A percentile compares a stretch with the other conserved stretches of the same genome.
These are phyloP conservation scores for Begonia peltatifolia DNA, from an alignment of 306 rosid species.

Conservation along the genomic window DNA sequence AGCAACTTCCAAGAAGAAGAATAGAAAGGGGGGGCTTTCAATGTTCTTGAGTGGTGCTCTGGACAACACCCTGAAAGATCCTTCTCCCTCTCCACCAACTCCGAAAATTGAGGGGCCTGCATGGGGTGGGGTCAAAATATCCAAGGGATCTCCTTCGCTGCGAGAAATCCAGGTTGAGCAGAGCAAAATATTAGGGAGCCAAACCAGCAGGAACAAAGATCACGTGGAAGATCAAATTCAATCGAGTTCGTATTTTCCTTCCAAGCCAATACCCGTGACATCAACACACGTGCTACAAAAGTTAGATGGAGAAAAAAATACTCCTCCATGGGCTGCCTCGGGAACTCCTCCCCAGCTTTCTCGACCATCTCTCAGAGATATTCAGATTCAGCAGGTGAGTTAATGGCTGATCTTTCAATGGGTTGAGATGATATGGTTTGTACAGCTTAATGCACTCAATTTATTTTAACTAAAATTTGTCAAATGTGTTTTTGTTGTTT, in stretches of 20 bases:
- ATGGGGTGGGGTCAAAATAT: conserved; percentile 80
- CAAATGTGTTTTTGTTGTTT: too few species aligned
- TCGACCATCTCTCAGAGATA: conserved; percentile 73
- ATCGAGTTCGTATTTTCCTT: conserved; percentile 57
- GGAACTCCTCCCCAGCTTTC: conserved; percentile 70
- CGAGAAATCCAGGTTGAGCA: conserved; percentile 86
- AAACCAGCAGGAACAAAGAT: conserved; percentile 17
- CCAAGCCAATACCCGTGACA: conserved; percentile 76
- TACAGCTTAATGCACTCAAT: too few species aligned
- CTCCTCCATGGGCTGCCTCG: conserved; percentile 87
- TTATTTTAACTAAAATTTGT: too few species aligned
- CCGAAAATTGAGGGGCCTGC: conserved; percentile 76
- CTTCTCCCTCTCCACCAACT: conserved; percentile 33
- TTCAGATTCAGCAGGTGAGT: conserved; percentile 83
- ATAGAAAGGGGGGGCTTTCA: conserved; percentile 84
- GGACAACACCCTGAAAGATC: conserved; percentile 42
- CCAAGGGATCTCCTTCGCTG: conserved; percentile 53
- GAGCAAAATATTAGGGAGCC: conserved; percentile 31
- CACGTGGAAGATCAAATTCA: conserved; percentile 39
- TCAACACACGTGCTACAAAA: conserved; percentile 25
- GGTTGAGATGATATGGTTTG: too few species aligned
- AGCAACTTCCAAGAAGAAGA: conserved; percentile 58
- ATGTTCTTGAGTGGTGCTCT: conserved; percentile 97
- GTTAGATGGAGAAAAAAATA: conserved; percentile 58
- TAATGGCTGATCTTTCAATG: too few species aligned